Base-by-base conservation (phyloP, 1,284 basidiomycete species). In the Ceratobasidium theobromae region DNA sequence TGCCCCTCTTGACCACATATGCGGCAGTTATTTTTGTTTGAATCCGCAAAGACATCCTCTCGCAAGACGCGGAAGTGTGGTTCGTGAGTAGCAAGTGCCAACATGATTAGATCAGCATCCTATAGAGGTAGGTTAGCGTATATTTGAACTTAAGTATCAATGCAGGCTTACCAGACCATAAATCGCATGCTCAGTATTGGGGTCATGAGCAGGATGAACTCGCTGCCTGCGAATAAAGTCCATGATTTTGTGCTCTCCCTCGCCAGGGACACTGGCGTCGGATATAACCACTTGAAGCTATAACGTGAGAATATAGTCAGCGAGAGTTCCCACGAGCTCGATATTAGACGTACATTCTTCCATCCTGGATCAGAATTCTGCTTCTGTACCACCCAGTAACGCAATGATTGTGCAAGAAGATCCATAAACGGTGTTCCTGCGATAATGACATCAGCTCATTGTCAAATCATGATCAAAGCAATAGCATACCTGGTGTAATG, bases 161-260 rank as follows among this genome's bases (percentile, higher is more conserved):
- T 35, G n/a, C 11, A 41, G 53, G 77, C 86, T 69, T 73, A 93
- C 91, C 74, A 99, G 80, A 71, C 97, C 97, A 79, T 99, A 99
- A 71, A 99, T 98, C 70, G 98, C 95, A 76, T 99, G 97, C 48
- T 84, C 83, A 2, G 94, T 98, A 75, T 99, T 99, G 30, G 97
- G 89, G 76, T 99, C 90, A 79, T 98, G 90, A 11, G 88, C 88
- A 33, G 86, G 84, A 74, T 97, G 91, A 52, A 84, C 82, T 53
- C 97, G 84, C 74, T 98, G 95, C 53, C 95, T 84, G 67, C 97
- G 84, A 71, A 99, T 97, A 76, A 87, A 98, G 75, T 99, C 97
- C 93, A 99, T 98, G 72, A 99, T 98, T 81, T 99, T 99, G 79
- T 99, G 97, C 77, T 99, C 97, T 74, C 97, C 97, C 78, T 99